phyloP scores from a whole-genome alignment of 441 rosid species.

The Populus tomentosa region DNA sequence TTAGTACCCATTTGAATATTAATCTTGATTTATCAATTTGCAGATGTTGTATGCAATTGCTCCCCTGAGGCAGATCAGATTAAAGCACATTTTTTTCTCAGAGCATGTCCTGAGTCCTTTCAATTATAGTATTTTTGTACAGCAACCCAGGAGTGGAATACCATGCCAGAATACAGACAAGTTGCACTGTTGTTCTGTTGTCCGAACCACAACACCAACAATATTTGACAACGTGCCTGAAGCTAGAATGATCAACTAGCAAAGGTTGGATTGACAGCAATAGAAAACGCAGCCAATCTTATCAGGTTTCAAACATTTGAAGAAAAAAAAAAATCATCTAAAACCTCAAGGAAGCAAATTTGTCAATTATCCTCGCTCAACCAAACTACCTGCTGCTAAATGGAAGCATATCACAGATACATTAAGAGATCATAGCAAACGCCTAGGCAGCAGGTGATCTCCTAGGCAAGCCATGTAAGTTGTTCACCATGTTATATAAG shows the following conservation, averaged over 20 bases:
- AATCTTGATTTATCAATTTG: neutral
- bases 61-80: too few relatives aligned
- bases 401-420: neutral
- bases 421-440: conserved; percentile 2
- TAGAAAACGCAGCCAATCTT: neutral
- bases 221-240: too few relatives aligned
- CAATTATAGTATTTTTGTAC: too few relatives aligned
- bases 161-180: too few relatives aligned
- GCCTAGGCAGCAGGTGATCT: neutral
- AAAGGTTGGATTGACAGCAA: neutral
- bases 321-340: neutral
- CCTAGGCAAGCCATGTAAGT: neutral
- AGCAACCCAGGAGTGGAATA: too few relatives aligned
- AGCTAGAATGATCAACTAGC: neutral
- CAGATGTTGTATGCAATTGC: neutral
- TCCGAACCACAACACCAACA: too few relatives aligned
- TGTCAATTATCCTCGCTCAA: neutral
- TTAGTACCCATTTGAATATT: neutral
- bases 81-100: too few relatives aligned
- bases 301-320: neutral
- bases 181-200: neutral
- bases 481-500: neutral
- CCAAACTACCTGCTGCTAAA: neutral
- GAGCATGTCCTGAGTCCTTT: too few relatives aligned
- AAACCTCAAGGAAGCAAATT: neutral